phyloP scores from a whole-genome alignment of 2,329 filamentous ascomycete species.

The Stachybotrys chartarum region DNA sequence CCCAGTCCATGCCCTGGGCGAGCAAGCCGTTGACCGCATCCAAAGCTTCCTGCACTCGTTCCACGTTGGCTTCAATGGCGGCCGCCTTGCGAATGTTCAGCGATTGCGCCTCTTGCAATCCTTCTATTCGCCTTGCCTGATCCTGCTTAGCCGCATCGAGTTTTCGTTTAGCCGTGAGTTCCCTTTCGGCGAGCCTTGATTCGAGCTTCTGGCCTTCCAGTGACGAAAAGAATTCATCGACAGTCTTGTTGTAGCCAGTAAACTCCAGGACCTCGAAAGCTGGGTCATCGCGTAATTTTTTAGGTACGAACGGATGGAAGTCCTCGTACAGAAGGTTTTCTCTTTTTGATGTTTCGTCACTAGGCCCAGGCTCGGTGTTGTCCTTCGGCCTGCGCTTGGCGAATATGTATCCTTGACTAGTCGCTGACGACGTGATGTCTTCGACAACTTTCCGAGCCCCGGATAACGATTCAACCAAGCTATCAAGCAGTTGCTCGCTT shows the following conservation, averaged over 20 bases:
- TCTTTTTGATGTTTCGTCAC: conserved; percentile 23
- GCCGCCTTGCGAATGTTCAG: conserved; percentile 82
- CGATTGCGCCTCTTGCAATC: conserved; percentile 72
- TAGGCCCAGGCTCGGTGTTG: conserved; percentile 13
- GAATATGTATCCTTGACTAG: conserved; percentile 79
- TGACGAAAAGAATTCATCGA: conserved; percentile 96
- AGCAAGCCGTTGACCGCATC: conserved; percentile 90
- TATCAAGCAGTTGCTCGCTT: conserved; percentile 55
- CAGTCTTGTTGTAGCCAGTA: conserved; percentile 82
- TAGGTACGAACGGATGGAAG: conserved; percentile 86
- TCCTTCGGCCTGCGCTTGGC: conserved; percentile 50
- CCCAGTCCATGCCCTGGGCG: conserved; percentile 94
- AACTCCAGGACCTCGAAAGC: conserved; percentile 65
- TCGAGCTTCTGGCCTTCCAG: conserved; percentile 90
- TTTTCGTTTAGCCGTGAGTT: conserved; percentile 74
- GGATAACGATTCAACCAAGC: conserved; percentile 60
- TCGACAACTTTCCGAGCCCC: conserved; percentile 65
- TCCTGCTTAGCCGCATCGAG: conserved; percentile 78
- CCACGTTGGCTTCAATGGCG: conserved; percentile 83
- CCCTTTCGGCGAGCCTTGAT: conserved; percentile 72
- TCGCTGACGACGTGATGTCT: conserved; percentile 57
- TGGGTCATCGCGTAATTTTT: conserved; percentile 66
- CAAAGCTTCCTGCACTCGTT: conserved; percentile 86
- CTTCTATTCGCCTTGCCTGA: conserved; percentile 78
- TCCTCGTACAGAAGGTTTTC: conserved; percentile 74